Conservation (phyloP, 2,329 filamentous ascomycete species). For the Diaporthe sp. region DNA sequence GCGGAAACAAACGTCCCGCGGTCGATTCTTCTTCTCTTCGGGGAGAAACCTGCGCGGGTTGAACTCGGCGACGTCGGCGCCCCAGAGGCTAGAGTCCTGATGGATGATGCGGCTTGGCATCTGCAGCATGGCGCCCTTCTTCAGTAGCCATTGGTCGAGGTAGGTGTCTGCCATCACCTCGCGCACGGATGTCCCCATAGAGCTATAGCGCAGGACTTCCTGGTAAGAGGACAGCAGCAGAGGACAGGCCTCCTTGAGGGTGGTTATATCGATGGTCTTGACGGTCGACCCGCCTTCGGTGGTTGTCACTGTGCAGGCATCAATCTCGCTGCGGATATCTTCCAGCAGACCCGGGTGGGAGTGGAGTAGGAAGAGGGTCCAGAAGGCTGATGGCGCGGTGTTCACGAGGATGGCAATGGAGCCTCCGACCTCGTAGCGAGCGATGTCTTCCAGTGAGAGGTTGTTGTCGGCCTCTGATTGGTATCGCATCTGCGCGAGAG, state of each 20-base stretch:
- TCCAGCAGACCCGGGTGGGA: slow-evolving; percentile 9
- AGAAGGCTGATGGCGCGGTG: slow-evolving; percentile 54
- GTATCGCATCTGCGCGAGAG: slow-evolving; percentile 52
- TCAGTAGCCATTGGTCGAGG: slow-evolving; percentile 44
- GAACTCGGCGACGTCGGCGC: slow-evolving; percentile 27
- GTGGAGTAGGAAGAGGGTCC: slow-evolving; percentile 54
- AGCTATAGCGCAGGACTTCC: slow-evolving; percentile 55
- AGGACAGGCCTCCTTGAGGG: slow-evolving; percentile 51
- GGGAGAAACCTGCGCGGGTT: slow-evolving; percentile 44
- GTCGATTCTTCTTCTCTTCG: slow-evolving; percentile 43
- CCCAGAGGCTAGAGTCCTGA: slow-evolving; percentile 43
- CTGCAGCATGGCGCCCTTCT: slow-evolving; percentile 46
- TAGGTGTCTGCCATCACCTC: slow-evolving; percentile 48
- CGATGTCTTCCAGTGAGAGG: slow-evolving; percentile 52
- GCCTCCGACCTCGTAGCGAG: slow-evolving; percentile 55
- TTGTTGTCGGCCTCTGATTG: slow-evolving; percentile 47
- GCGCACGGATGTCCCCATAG: slow-evolving; percentile 51
- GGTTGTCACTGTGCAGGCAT: slow-evolving; percentile 21
- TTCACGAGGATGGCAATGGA: slow-evolving; percentile 56
- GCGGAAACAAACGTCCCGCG: slow-evolving; percentile 43
- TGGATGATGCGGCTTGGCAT: slow-evolving; percentile 47
- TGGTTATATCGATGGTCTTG: slow-evolving; percentile 46
- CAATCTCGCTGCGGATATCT: slow-evolving; percentile 18
- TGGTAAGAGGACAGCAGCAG: slow-evolving; percentile 55
- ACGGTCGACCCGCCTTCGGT: background rate